phyloP scores from a whole-genome alignment of 2,329 filamentous ascomycete genomes.

The Davidsoniella neocaledoniae region DNA sequence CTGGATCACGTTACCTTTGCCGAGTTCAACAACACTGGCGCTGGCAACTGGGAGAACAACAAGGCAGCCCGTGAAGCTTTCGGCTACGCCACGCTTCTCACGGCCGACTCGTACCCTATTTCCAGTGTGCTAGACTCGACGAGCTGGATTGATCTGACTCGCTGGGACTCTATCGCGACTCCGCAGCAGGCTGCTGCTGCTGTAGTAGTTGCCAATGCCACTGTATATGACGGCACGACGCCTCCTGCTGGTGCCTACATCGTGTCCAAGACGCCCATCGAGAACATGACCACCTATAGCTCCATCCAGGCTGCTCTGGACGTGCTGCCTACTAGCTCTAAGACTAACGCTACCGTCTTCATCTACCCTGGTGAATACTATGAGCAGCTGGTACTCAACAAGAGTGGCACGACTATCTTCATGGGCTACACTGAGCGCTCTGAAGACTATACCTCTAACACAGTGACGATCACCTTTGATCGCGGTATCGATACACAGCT shows the following conservation, averaged over 20 bases:
- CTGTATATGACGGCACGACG: slow-evolving; percentile 17
- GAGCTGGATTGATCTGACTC: slow-evolving; percentile 17
- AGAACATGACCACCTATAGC: slow-evolving; percentile 15
- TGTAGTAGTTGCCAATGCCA: slow-evolving; percentile 3
- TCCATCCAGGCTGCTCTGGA: slow-evolving; percentile 16
- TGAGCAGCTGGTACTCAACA: slow-evolving; percentile 39
- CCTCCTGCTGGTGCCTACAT: slow-evolving; percentile 19
- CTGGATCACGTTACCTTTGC: slow-evolving; percentile 37
- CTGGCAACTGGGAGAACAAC: slow-evolving; percentile 39
- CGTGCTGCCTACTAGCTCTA: slow-evolving; percentile 15
- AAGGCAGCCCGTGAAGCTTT: slow-evolving; percentile 15
- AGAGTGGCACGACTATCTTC: slow-evolving; percentile 32
- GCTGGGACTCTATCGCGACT: slow-evolving; percentile 16
- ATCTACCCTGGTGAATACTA: slow-evolving; percentile 34
- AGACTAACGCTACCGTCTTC: slow-evolving; percentile 20
- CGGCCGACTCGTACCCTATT: slow-evolving; percentile 15
- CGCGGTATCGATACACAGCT: slow-evolving; percentile 18
- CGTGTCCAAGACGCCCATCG: slow-evolving; percentile 16
- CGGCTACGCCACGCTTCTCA: slow-evolving; percentile 15
- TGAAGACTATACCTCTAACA: slow-evolving; percentile 34
- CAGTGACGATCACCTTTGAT: slow-evolving; percentile 31
- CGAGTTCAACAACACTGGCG: slow-evolving; percentile 43
- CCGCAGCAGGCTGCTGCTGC: slow-evolving; percentile 7
- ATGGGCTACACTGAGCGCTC: slow-evolving; percentile 42
- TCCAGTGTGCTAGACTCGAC: slow-evolving; percentile 16